These are phyloP conservation scores for Backusella liffmaniae DNA, from an alignment of 192 early-diverging fungal species.

Conservation along the genomic window DNA sequence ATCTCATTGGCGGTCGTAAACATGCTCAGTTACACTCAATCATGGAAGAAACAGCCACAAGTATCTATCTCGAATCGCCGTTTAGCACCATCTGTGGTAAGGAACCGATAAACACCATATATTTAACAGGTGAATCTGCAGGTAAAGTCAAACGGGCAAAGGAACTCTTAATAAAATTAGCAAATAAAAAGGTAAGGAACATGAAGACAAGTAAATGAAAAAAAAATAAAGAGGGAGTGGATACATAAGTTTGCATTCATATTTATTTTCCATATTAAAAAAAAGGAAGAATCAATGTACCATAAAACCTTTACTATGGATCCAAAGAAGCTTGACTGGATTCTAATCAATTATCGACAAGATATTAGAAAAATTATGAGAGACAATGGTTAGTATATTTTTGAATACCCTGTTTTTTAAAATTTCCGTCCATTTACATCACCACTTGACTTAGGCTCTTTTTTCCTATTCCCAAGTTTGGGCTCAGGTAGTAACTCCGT, in stretches of 20 bases:
- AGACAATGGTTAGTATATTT: constrained; percentile 57
- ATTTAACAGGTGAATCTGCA: constrained; percentile 24
- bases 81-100: constrained; percentile 36
- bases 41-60: constrained; percentile 46
- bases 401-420: background rate
- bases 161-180: constrained; percentile 19
- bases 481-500: constrained; percentile 51
- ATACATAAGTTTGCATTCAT: background rate
- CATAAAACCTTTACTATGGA: constrained; percentile 41
- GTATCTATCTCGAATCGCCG: constrained; percentile 72
- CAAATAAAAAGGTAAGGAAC: constrained; percentile 35
- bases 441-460: constrained; percentile 27
- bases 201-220: constrained; percentile 19
- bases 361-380: constrained; percentile 62
- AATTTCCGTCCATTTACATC: background rate
- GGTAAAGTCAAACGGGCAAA: constrained; percentile 15
- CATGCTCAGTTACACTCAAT: constrained; percentile 24
- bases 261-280: constrained; percentile 34
- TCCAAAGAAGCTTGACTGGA: constrained; percentile 75
- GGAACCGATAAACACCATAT: constrained; percentile 21
- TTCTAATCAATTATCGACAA: constrained; percentile 55
- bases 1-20: constrained; percentile 23
- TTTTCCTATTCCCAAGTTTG: constrained; percentile 59
- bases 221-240: constrained; percentile 47
- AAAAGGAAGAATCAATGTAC: constrained; percentile 38